Percentiles rank a stretch among this genome's conserved stretches.
These are phyloP conservation scores for Aspergillus bombycis DNA, from an alignment of 2,329 filamentous ascomycete genomes.

Conservation along the genomic window DNA sequence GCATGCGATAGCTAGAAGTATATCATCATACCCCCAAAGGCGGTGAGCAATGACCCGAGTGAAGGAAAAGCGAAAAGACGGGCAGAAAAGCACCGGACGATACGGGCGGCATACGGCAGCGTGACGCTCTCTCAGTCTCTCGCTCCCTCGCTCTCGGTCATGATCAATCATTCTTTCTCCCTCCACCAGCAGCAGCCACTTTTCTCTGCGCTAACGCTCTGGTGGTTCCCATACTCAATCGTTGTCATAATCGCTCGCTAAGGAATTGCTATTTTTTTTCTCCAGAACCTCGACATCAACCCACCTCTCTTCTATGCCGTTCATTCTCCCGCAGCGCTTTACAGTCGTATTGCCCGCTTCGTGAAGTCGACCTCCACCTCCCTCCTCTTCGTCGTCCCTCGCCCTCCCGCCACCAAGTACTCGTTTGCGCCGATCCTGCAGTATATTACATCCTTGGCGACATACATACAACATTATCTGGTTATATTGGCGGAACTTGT, in stretches of 20 bases:
- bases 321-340: conserved; percentile 33
- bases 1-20: background rate
- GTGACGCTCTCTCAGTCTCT: conserved; percentile 15
- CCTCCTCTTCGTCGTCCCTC: conserved; percentile 16
- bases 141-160: conserved; percentile 8
- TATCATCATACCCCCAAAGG: conserved; percentile 6
- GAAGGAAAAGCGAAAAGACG: conserved; percentile 10
- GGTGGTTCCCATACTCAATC: conserved; percentile 8
- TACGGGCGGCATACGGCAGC: conserved; percentile 14
- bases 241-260: conserved; percentile 10
- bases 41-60: conserved; percentile 1
- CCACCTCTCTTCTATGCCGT: conserved; percentile 36
- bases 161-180: conserved; percentile 17
- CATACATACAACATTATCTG: conserved; percentile 1
- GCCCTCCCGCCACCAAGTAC: conserved; percentile 15
- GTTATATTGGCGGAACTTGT: background rate
- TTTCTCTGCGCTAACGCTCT: conserved; percentile 14
- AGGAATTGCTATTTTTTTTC: conserved; percentile 11
- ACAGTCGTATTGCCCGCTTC: conserved; percentile 39
- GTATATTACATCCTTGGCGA: background rate
- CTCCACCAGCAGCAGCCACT: conserved; percentile 18
- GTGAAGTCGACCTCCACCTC: conserved; percentile 31
- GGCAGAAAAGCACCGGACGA: conserved; percentile 19
- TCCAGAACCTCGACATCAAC: conserved; percentile 17
- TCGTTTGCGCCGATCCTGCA: conserved; percentile 20